phyloP scores from a whole-genome alignment of 768 basidiomycete genomes.

The Rhodotorula toruloides region DNA sequence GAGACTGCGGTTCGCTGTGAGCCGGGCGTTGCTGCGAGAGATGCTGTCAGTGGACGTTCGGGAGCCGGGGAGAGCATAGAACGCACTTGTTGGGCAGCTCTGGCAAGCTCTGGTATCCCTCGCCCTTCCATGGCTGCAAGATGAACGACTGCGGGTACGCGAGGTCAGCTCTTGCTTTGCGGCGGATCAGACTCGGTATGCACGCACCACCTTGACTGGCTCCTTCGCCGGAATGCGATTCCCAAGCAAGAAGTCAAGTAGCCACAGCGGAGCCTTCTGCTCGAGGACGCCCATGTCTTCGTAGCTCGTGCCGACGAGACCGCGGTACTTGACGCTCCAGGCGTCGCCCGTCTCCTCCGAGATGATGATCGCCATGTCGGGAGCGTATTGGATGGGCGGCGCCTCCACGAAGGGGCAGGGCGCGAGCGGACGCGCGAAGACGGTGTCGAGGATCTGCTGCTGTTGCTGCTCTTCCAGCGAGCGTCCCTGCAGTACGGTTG shows the following conservation, averaged over 20 bases:
- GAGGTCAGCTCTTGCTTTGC: too few relatives aligned
- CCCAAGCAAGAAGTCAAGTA: slow-evolving; percentile 75
- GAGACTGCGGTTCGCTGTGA: slow-evolving; percentile 80
- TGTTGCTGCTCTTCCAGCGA: slow-evolving; percentile 45
- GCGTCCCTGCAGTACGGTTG: background rate
- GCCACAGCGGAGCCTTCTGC: slow-evolving; percentile 76
- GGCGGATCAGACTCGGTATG: too few relatives aligned
- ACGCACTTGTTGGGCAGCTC: slow-evolving; percentile 81
- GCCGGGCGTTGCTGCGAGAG: slow-evolving; percentile 60
- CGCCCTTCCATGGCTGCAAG: slow-evolving; percentile 70
- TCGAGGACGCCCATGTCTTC: slow-evolving; percentile 60
- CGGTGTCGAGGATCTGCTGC: slow-evolving; percentile 45
- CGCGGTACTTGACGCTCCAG: slow-evolving; percentile 72
- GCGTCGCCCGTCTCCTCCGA: slow-evolving; percentile 67
- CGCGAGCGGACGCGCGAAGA: slow-evolving; percentile 48
- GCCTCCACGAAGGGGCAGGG: slow-evolving; percentile 70
- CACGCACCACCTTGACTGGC: slow-evolving; percentile 60
- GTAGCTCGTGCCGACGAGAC: slow-evolving; percentile 59
- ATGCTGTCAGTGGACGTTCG: background rate
- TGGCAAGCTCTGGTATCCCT: slow-evolving; percentile 58
- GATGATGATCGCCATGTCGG: slow-evolving; percentile 64
- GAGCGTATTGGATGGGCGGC: slow-evolving; percentile 60
- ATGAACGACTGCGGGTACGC: slow-evolving; percentile 57
- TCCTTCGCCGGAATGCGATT: slow-evolving; percentile 54
- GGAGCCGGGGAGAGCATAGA: background rate